phyloP scores from a whole-genome alignment of 306 rosid species.

The Vigna reflexopilosa region DNA sequence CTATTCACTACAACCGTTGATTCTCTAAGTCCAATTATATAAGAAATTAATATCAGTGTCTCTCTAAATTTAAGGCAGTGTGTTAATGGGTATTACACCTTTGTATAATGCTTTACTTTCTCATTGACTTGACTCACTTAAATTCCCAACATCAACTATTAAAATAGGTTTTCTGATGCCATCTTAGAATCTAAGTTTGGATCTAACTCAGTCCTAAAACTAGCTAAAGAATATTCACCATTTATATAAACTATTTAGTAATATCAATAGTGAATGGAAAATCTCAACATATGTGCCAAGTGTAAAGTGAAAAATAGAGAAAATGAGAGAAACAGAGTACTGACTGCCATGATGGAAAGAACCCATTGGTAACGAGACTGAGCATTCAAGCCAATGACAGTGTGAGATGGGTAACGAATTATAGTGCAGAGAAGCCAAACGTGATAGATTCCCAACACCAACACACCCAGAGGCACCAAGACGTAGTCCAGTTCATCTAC shows the following conservation, averaged over 20 bases:
- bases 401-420: constrained; percentile 58
- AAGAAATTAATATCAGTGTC: no score
- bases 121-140: no score
- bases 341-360: constrained; percentile 75
- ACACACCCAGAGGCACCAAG: constrained; percentile 77
- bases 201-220: background rate
- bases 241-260: no score
- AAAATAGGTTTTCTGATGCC: background rate
- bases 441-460: constrained; percentile 64
- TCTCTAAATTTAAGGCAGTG: no score
- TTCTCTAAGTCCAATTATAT: no score
- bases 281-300: background rate
- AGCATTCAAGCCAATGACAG: constrained; percentile 85
- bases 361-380: constrained; percentile 86
- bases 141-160: background rate
- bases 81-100: no score
- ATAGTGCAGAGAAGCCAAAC: constrained; percentile 70
- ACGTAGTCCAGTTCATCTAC: constrained; percentile 61
- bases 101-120: no score
- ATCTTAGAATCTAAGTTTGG: background rate
- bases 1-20: background rate
- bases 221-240: background rate
- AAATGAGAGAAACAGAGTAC: constrained; percentile 45
- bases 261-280: background rate
- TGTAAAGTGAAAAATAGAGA: background rate